Base-by-base conservation (phyloP, 176 grass and related monocot genomes). In the Musa schizocarpa region DNA sequence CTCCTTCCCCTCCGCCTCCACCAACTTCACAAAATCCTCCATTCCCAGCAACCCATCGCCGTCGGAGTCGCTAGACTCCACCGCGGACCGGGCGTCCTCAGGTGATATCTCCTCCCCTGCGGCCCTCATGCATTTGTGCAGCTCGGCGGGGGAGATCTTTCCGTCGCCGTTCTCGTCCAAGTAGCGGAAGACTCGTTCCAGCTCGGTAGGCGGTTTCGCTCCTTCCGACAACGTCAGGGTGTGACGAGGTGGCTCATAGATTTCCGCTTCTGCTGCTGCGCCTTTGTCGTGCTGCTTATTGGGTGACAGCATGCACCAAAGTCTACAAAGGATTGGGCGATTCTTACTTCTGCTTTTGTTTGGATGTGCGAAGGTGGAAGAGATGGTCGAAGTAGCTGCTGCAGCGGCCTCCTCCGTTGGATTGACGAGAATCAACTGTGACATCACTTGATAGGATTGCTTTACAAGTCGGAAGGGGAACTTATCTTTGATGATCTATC, bases 101-200 rank as follows among this genome's bases (percentile, higher is more conserved):
- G 50, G 9, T 7, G 52, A 55, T 22, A 73, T 52, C 71, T 73
- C 71, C 52, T 73, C 51, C 11, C 71, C 52, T 9, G 50, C 20
- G 8, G 71, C 71, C 52, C 12, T 25, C 71, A 73, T 73, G 52
- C 21, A 73, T 22, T 25, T 73, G 20, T 54, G 51, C 20, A 73
- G 52, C 71, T 73, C 52, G 20, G 22, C 3, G 0, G 71, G 52
- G 2, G 71, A 73, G n/a, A 73, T 73, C 71, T 73, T 73, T 2
- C 50, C 51, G 52, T 73, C 51, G 52, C 71, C 71, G 51, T 73
- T 54, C 22, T 73, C 71, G 71, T 73, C 71, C 52, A 73, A 73
- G 52, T 55, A 73, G 50, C 1, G 22, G 51, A 55, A 73, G 11
- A 73, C 21, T 9, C 22, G 20, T 5, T 73, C 50, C 52, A 73